phyloP scores from a whole-genome alignment of 768 basidiomycete species.

The Lactarius akahatsu region DNA sequence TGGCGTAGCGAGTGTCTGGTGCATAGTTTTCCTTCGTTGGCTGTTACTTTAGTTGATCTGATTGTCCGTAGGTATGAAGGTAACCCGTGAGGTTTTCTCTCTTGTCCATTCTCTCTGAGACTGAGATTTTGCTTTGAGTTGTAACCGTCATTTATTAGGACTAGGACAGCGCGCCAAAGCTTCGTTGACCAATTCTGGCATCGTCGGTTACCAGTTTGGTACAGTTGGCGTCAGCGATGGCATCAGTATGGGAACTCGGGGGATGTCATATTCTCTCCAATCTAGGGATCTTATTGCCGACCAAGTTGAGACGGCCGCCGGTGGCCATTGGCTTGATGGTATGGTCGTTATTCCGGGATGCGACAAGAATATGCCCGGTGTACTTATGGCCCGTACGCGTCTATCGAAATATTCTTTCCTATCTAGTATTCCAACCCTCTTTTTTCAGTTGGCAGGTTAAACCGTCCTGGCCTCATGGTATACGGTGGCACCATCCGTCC shows the following conservation, averaged over 20 bases:
- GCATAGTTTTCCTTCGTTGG: slow-evolving; percentile 36
- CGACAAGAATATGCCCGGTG: slow-evolving; percentile 99
- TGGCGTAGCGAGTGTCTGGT: slow-evolving; percentile 96
- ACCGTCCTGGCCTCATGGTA: slow-evolving; percentile 96
- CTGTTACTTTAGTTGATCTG: slow-evolving; percentile 29
- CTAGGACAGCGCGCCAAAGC: slow-evolving; percentile 86
- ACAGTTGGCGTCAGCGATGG: slow-evolving; percentile 98
- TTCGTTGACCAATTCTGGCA: slow-evolving; percentile 63
- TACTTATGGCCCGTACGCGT: slow-evolving; percentile 88
- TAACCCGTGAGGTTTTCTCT: slow-evolving; percentile 72
- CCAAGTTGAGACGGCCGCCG: slow-evolving; percentile 92
- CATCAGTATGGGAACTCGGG: slow-evolving; percentile 95
- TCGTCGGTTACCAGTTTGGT: slow-evolving; percentile 97
- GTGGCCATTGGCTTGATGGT: slow-evolving; percentile 96
- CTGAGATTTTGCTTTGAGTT: slow-evolving; percentile 49
- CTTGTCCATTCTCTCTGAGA: background rate
- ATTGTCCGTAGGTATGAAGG: slow-evolving; percentile 83
- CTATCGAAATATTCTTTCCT: slow-evolving; percentile 13
- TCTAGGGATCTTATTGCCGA: slow-evolving; percentile 98
- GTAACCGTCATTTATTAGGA: slow-evolving; percentile 89
- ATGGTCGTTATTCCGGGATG: slow-evolving; percentile 97
- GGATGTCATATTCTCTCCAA: slow-evolving; percentile 95
- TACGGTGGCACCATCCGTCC: slow-evolving; percentile 95
- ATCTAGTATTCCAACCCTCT: background rate
- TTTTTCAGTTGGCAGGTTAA: slow-evolving; percentile 79